Conservation (phyloP, 257 asterid species). For the Capsicum baccatum region DNA sequence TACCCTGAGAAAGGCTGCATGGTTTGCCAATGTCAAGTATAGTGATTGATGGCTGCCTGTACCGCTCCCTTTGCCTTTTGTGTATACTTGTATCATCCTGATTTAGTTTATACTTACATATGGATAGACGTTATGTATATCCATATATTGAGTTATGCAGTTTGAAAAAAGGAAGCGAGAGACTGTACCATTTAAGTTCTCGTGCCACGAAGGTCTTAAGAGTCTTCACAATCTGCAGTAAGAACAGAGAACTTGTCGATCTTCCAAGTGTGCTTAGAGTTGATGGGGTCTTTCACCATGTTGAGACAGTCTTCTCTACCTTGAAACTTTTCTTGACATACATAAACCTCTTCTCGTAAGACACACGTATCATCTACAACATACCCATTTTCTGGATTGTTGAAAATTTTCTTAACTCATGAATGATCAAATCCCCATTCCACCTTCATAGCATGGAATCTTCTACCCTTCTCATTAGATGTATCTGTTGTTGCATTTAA, state of each 20-base stretch:
- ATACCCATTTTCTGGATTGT: slow-evolving; percentile 61
- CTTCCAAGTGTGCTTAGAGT: slow-evolving; percentile 52
- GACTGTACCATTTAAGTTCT: background rate
- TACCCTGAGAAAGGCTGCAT: slow-evolving; percentile 42
- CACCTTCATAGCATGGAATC: slow-evolving; percentile 57
- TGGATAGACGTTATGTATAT: background rate
- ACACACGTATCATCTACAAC: slow-evolving; percentile 54
- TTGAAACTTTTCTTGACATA: slow-evolving; percentile 46
- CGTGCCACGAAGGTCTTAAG: slow-evolving; percentile 50
- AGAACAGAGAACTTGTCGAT: slow-evolving; percentile 42
- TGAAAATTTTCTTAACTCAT: slow-evolving; percentile 50
- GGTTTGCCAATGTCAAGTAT: slow-evolving; percentile 63
- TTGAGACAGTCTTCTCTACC: slow-evolving; percentile 55
- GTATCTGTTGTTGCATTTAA: background rate
- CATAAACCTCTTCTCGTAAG: slow-evolving; percentile 66
- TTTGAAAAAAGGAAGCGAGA: background rate
- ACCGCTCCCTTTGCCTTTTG: slow-evolving; percentile 67
- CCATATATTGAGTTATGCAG: background rate
- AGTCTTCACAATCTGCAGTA: slow-evolving; percentile 47
- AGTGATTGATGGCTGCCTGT: slow-evolving; percentile 51
- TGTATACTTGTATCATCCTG: slow-evolving; percentile 72
- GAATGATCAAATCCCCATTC: slow-evolving; percentile 68
- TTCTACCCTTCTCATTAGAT: slow-evolving; percentile 42
- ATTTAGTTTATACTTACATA: slow-evolving; percentile 2
- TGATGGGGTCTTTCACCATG: slow-evolving; percentile 59